Percentiles rank a stretch among this genome's conserved stretches.
phyloP scores from a whole-genome alignment of 305 asterid genomes.

The Fraxinus sp. region DNA sequence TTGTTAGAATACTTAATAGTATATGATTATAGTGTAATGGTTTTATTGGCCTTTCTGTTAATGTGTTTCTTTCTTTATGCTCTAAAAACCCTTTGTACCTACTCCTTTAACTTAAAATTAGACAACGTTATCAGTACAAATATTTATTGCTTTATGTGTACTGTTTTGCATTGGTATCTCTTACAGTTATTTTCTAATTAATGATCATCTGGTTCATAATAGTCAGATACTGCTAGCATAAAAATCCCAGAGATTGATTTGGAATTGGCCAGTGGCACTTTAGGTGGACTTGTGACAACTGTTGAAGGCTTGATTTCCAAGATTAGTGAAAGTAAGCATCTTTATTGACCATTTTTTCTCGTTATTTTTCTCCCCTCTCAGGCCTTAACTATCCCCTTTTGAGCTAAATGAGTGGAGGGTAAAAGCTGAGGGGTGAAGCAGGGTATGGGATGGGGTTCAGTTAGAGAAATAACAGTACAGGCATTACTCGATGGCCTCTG shows the following conservation, averaged over 20 bases:
- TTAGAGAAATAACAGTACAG: neutral
- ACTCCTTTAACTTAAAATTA: neutral
- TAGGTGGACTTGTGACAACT: conserved; percentile 92
- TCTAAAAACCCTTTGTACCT: neutral
- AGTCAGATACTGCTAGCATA: conserved; percentile 90
- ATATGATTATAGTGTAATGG: neutral
- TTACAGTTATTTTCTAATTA: conserved; percentile 19
- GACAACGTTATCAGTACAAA: neutral
- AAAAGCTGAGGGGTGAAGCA: neutral
- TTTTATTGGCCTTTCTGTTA: neutral
- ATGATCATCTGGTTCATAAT: conserved; percentile 19
- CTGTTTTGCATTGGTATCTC: neutral
- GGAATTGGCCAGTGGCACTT: conserved; percentile 83
- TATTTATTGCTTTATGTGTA: neutral
- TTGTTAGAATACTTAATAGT: neutral
- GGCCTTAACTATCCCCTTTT: neutral
- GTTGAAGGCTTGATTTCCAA: conserved; percentile 86
- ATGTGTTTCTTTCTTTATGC: neutral
- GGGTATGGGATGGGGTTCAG: neutral
- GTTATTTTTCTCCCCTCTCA: neutral
- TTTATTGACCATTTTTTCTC: neutral
- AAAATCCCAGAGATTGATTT: conserved; percentile 76
- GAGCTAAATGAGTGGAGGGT: neutral
- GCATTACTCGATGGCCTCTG: neutral
- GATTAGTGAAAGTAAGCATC: conserved; percentile 75